Percentiles rank a stretch among this genome's conserved stretches.
phyloP scores from a whole-genome alignment of 1,284 basidiomycete genomes.

The Naganishia liquefaciens region DNA sequence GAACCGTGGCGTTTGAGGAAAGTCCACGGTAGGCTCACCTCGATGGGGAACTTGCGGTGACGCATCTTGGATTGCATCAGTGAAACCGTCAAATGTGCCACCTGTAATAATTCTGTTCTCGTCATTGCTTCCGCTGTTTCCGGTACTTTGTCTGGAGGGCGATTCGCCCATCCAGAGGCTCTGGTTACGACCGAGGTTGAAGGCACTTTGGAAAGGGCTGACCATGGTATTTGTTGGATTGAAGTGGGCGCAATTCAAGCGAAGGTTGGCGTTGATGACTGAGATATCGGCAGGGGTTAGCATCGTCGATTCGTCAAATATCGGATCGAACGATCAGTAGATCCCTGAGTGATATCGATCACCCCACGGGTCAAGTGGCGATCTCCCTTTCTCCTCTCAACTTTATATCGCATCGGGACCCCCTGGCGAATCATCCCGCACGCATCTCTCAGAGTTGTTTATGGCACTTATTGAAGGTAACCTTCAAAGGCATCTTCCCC shows the following conservation, averaged over 20 bases:
- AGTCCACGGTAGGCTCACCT: neutral
- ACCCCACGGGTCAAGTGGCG: no score
- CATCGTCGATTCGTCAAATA: neutral
- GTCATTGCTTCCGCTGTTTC: constrained; percentile 4
- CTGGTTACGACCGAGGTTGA: neutral
- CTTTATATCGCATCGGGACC: no score
- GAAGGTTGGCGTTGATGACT: neutral
- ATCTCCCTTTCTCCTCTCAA: no score
- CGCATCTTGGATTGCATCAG: neutral
- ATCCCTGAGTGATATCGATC: neutral
- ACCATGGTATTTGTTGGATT: neutral
- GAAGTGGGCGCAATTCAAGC: neutral
- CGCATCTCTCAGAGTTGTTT: no score
- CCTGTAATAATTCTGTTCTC: constrained; percentile 23
- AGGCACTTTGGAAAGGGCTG: neutral
- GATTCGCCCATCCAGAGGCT: neutral
- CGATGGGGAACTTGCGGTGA: neutral
- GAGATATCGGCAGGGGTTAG: neutral
- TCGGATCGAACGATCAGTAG: neutral
- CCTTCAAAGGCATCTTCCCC: no score
- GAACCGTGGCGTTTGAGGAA: constrained; percentile 1
- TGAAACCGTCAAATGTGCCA: constrained; percentile 19
- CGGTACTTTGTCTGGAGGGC: neutral
- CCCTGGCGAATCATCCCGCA: no score
- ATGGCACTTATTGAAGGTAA: no score